phyloP scores from a whole-genome alignment of 257 asterid species.

The Solanum chilense region DNA sequence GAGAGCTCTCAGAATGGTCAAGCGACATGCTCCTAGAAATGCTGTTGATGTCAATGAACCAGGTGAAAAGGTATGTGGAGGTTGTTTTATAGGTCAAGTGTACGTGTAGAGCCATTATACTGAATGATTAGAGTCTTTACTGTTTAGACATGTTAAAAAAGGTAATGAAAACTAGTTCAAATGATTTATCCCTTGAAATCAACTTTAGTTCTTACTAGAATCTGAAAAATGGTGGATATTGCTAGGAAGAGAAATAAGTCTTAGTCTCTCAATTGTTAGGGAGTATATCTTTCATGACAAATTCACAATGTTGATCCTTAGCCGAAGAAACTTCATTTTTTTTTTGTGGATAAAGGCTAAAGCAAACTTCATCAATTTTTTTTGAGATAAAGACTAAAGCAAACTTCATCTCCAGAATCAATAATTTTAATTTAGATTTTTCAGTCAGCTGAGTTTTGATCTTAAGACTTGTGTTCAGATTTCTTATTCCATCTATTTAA shows the following conservation, averaged over 20 bases:
- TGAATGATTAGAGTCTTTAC: not conserved
- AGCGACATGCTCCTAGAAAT: slow-evolving; percentile 48
- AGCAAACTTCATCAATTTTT: not conserved
- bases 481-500: not conserved
- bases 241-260: not conserved
- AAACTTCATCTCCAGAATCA: not conserved
- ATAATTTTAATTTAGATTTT: not conserved
- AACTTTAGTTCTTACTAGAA: not conserved
- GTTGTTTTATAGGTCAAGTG: not conserved
- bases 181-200: not conserved
- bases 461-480: not conserved
- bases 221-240: not conserved
- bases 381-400: not conserved
- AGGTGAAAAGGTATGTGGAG: slow-evolving; percentile 10
- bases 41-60: slow-evolving; percentile 24
- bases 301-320: not conserved
- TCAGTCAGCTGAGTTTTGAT: not conserved
- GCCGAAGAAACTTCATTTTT: not conserved
- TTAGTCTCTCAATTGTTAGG: not conserved
- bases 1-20: slow-evolving; percentile 73
- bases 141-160: not conserved
- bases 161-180: not conserved
- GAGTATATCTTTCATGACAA: not conserved
- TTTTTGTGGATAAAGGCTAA: not conserved
- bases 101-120: not conserved